A percentile compares a stretch with the other conserved stretches of the same genome.
phyloP scores from a whole-genome alignment of 1,139 yeast species.

The Candida buenavistaensis region DNA sequence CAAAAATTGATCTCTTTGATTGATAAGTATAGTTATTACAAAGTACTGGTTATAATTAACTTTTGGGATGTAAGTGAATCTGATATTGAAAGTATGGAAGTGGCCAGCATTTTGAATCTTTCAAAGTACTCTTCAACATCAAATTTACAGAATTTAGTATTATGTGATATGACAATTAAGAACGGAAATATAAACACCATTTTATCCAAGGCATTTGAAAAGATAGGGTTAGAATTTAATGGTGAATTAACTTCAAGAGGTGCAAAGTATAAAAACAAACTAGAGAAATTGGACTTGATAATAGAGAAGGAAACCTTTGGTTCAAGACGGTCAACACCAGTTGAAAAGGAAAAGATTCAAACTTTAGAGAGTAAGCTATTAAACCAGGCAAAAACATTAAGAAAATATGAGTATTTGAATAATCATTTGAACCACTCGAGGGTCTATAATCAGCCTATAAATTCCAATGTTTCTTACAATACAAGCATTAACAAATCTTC shows the following conservation, averaged over 20 bases:
- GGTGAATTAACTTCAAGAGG: constrained; percentile 38
- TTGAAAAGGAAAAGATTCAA: constrained; percentile 15
- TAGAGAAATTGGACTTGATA: constrained; percentile 7
- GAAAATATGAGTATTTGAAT: constrained; percentile 35
- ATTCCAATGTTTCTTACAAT: constrained; percentile 11
- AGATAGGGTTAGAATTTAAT: constrained; percentile 24
- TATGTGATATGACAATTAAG: constrained; percentile 39
- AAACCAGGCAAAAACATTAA: constrained; percentile 30
- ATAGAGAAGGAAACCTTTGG: no score
- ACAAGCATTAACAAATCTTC: constrained; percentile 13
- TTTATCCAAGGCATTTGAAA: constrained; percentile 25
- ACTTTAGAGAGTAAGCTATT: constrained; percentile 26
- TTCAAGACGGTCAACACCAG: constrained; percentile 9
- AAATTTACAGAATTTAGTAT: constrained; percentile 22
- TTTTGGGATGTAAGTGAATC: constrained; percentile 38
- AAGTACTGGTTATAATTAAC: constrained; percentile 37
- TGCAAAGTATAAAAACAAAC: constrained; percentile 17
- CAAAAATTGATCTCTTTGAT: constrained; percentile 38
- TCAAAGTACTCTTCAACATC: constrained; percentile 10
- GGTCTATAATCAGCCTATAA: background rate
- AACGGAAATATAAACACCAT: constrained; percentile 29
- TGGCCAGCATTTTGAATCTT: constrained; percentile 20
- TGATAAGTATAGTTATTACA: constrained; percentile 33
- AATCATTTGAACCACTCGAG: constrained; percentile 24
- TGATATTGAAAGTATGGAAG: constrained; percentile 17